Conservation (phyloP, 805 yeast species). For the Helenozyma rhizophorensis region DNA sequence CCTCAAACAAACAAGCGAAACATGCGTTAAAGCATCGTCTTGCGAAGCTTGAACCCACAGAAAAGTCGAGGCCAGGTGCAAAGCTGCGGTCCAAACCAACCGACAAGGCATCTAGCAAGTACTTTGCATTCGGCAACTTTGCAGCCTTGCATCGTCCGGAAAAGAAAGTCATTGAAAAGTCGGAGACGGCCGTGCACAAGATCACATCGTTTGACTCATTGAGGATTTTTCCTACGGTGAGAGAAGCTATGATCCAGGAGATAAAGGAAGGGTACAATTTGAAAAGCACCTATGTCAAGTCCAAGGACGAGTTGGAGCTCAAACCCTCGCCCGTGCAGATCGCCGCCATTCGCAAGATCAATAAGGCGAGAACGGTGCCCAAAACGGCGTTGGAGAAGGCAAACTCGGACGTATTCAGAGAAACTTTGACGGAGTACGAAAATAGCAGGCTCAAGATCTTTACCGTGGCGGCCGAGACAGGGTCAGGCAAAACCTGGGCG, state of each 20-base stretch:
- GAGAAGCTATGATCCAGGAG: constrained; percentile 54
- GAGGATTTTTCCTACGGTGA: constrained; percentile 60
- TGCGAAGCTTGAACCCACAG: no score
- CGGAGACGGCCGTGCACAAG: constrained; percentile 31
- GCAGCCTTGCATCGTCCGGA: constrained; percentile 18
- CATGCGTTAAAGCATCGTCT: no score
- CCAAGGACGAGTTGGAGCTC: constrained; percentile 29
- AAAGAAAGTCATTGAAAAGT: constrained; percentile 14
- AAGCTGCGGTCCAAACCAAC: no score
- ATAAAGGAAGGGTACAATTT: constrained; percentile 38
- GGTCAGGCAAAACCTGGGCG: constrained; percentile 95
- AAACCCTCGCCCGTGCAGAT: constrained; percentile 80
- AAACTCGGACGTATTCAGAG: constrained; percentile 21
- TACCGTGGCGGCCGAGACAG: constrained; percentile 93
- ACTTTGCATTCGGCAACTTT: constrained; percentile 20
- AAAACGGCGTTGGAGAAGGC: constrained; percentile 22
- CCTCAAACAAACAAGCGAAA: no score
- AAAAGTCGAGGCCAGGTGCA: no score
- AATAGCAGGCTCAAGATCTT: constrained; percentile 47
- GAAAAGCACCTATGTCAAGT: constrained; percentile 27
- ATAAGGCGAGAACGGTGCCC: constrained; percentile 37
- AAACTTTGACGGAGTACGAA: constrained; percentile 27
- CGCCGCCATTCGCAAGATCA: constrained; percentile 59
- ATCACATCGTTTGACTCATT: constrained; percentile 64
- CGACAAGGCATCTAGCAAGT: constrained; percentile 6